phyloP scores from a whole-genome alignment of 108 stramenopile species.

The Cyclotella sp. region DNA sequence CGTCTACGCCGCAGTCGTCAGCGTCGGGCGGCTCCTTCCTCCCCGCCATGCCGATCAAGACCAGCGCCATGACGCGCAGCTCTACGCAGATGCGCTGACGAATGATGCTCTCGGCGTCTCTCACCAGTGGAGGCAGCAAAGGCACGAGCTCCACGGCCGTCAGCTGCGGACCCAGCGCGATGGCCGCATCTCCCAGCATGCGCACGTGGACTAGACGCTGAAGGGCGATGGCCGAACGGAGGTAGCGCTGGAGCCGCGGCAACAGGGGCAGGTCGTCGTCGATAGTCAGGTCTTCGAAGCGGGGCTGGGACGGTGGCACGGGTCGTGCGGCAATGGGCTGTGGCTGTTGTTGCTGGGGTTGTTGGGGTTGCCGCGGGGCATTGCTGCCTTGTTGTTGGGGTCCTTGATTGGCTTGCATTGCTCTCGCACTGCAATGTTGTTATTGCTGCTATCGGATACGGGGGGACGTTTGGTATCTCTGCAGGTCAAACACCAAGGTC shows the following conservation, averaged over 20 bases:
- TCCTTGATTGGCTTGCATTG: too few relatives aligned
- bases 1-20: not conserved
- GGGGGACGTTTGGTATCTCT: too few relatives aligned
- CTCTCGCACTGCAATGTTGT: too few relatives aligned
- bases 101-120: conserved; percentile 90
- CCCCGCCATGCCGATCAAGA: conserved; percentile 36
- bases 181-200: conserved; percentile 94
- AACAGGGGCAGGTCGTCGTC: conserved; percentile 94
- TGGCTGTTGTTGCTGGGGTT: conserved; percentile 26
- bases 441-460: too few relatives aligned
- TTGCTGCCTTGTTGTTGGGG: too few relatives aligned
- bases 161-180: conserved; percentile 73
- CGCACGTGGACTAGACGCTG: conserved; percentile 97
- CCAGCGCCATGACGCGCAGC: conserved; percentile 29
- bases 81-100: conserved; percentile 81
- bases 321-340: conserved; percentile 7
- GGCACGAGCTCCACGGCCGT: conserved; percentile 78
- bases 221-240: conserved; percentile 90
- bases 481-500: too few relatives aligned
- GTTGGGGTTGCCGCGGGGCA: not conserved
- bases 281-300: conserved; percentile 97
- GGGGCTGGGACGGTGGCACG: conserved; percentile 31
- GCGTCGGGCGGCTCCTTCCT: not conserved
- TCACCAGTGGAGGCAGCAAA: conserved; percentile 70
- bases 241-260: conserved; percentile 92